Evolutionary conservation across 2,329 filamentous ascomycete genomes (phyloP), one percentile per base, ranked within the genome.

Genomic region (Scortechinia acanthostroma): DNA sequence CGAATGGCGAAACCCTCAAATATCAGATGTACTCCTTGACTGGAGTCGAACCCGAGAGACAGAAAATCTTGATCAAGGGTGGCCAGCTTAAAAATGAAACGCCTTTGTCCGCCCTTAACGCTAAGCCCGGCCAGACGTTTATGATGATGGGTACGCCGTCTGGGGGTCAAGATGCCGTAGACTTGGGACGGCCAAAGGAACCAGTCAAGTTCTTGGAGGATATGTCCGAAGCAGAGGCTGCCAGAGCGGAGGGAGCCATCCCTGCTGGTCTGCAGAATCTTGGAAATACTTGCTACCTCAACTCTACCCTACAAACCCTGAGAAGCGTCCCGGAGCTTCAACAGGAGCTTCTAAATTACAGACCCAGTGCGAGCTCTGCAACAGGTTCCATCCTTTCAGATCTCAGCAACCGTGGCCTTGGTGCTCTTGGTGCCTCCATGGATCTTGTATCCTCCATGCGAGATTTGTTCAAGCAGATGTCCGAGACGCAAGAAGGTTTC

Each of bases 231-330:
- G 91, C 90, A 22, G 91, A 97, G 64, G 80, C 83, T 44, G 91
- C 93, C 19, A 82, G 83, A 62, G 79, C 86, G 59, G 85, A 84
- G 48, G 90, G 88, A 47, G 91, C 91, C 42, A 91, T 77, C 42
- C 93, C 94, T 2, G 86, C 91, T 46, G 93, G 93, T 42, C 70
- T 98, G 49, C 77, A 86, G 61, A 98, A 98, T 59, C 71, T 96
- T 49, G 93, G 94, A 54, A 98, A 98, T 65, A 98, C 94, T 3
- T 98, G 93, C 71, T 98, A 98, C 62, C 82, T 97, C 58, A 98
- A 98, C 73, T 93, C 93, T 43, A 95, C 91, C 0, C 74, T 98
- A n/a, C 94, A 98, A 64, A 86, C 89, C 3, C 71, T 98, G 52
- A 83, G 88, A 50, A 77, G 85, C 45, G 89, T 98, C 48, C 93